phyloP scores from a whole-genome alignment of 1,139 yeast genomes.

The Hemisphaericaspora xylanilytica region DNA sequence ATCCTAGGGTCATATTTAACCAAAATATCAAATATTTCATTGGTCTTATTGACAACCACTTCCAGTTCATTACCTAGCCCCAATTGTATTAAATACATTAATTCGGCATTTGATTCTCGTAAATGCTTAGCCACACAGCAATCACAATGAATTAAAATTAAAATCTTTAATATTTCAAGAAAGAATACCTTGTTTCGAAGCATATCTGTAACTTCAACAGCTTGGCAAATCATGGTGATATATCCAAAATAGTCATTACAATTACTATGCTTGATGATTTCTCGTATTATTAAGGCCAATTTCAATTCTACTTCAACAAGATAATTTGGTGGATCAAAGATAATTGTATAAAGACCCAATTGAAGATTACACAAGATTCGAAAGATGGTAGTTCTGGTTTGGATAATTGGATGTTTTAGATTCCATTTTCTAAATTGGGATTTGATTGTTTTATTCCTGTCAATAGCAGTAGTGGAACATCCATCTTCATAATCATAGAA shows the following conservation, averaged over 20 bases:
- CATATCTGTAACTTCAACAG: conserved; percentile 24
- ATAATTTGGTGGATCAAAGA: not conserved
- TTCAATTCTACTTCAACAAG: conserved; percentile 19
- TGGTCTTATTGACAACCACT: conserved; percentile 21
- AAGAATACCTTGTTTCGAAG: conserved; percentile 20
- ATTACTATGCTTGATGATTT: conserved; percentile 17
- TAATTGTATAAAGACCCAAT: conserved; percentile 25
- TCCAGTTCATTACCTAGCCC: conserved; percentile 30
- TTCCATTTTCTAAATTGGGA: conserved; percentile 22
- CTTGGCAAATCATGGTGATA: conserved; percentile 36
- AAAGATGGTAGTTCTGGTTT: conserved; percentile 27
- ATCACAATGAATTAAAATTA: conserved; percentile 26
- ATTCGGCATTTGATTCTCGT: conserved; percentile 19
- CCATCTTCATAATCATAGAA: conserved; percentile 9
- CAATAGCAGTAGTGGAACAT: not conserved
- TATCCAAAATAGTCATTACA: conserved; percentile 33
- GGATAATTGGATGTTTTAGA: conserved; percentile 23
- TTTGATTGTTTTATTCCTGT: conserved; percentile 4
- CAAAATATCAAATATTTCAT: conserved; percentile 22
- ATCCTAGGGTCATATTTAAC: conserved; percentile 13
- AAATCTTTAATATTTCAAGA: conserved; percentile 25
- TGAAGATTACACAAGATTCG: conserved; percentile 33
- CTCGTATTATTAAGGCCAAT: conserved; percentile 24
- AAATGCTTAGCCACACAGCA: conserved; percentile 35
- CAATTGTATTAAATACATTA: conserved; percentile 31